Percentiles rank a stretch among this genome's conserved stretches.
Evolutionary conservation across 148 eudicot genomes (phyloP).

Genomic region (Camellia japonica): DNA sequence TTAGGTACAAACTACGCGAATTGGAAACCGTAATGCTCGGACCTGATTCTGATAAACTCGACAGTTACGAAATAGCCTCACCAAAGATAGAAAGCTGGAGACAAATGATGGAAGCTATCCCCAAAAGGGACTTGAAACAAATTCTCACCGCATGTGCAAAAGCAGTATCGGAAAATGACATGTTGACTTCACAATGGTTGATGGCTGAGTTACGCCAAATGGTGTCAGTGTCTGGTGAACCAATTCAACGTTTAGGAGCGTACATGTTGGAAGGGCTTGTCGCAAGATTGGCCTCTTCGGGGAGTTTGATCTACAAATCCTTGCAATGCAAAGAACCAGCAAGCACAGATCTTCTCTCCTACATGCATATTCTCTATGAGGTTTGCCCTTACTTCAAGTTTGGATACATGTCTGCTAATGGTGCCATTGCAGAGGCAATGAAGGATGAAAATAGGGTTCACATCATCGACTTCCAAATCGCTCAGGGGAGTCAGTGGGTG

Average conservation of each 20-base stretch:
- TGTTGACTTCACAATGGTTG: constrained; percentile 27
- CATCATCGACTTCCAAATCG: constrained; percentile 48
- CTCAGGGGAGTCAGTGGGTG: constrained; percentile 52
- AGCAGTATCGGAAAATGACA: constrained; percentile 33
- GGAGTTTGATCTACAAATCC: constrained; percentile 37
- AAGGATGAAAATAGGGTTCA: constrained; percentile 45
- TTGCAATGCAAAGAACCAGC: constrained; percentile 38
- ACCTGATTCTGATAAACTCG: constrained; percentile 34
- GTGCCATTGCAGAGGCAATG: constrained; percentile 57
- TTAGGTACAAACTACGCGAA: constrained; percentile 39
- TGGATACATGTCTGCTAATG: constrained; percentile 60
- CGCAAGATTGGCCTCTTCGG: constrained; percentile 33
- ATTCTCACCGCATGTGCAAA: constrained; percentile 37
- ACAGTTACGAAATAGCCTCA: constrained; percentile 22
- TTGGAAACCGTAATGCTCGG: constrained; percentile 48
- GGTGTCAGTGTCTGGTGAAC: constrained; percentile 48
- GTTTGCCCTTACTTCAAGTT: constrained; percentile 55
- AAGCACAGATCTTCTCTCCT: constrained; percentile 35
- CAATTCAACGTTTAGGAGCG: constrained; percentile 46
- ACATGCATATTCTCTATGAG: constrained; percentile 41
- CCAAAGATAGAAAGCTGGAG: constrained; percentile 39
- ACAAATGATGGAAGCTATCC: constrained; percentile 34
- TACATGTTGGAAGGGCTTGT: constrained; percentile 47
- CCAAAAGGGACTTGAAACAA: constrained; percentile 32
- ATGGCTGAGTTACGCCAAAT: constrained; percentile 43